These are phyloP conservation scores for Paecilomyces formosus DNA, from an alignment of 2,329 filamentous ascomycete species.

Conservation along the genomic window DNA sequence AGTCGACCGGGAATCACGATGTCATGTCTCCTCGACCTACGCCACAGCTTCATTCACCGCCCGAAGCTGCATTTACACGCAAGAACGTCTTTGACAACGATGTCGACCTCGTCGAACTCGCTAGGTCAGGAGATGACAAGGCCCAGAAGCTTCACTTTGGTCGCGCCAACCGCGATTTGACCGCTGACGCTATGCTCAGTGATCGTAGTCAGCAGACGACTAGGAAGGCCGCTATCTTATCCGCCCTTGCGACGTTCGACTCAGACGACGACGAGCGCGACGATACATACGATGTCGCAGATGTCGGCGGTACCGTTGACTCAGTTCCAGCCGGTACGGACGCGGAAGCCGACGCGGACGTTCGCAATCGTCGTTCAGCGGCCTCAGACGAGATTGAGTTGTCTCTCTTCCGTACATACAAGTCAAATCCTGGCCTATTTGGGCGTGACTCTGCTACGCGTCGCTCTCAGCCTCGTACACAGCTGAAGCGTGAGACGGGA, in stretches of 20 bases:
- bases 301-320: constrained; percentile 85
- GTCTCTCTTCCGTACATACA: constrained; percentile 65
- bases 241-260: constrained; percentile 82
- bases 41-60: constrained; percentile 18
- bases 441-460: constrained; percentile 64
- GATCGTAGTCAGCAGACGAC: constrained; percentile 56
- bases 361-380: constrained; percentile 34
- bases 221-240: constrained; percentile 78
- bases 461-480: constrained; percentile 53
- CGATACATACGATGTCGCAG: constrained; percentile 88
- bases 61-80: constrained; percentile 43
- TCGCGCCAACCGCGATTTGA: constrained; percentile 53
- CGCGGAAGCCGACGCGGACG: constrained; percentile 48
- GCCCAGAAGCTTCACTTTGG: constrained; percentile 64
- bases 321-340: constrained; percentile 40
- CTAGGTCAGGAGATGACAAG: constrained; percentile 48
- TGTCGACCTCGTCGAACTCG: constrained; percentile 69
- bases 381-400: constrained; percentile 50
- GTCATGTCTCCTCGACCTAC: constrained; percentile 48
- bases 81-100: constrained; percentile 74
- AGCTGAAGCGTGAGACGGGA: constrained; percentile 66
- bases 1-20: constrained; percentile 47
- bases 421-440: constrained; percentile 58
- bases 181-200: constrained; percentile 64
- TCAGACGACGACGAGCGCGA: constrained; percentile 93